Evolutionary conservation across 108 stramenopile genomes (phyloP), one percentile per base, ranked within the genome.

Genomic region (Parmales sp.): DNA sequence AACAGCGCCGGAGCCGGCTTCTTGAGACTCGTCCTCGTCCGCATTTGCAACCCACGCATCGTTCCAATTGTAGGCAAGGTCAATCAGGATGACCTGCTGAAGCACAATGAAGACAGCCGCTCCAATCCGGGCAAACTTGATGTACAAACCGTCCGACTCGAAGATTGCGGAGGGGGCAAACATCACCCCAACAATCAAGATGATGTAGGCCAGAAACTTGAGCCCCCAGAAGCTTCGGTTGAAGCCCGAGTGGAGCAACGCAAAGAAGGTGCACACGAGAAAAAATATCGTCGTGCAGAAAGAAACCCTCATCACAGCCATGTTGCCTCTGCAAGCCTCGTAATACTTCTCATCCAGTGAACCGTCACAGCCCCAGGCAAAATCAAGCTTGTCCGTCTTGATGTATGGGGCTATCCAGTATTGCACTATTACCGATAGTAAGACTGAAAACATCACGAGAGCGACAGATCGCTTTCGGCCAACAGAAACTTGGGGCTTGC

Each of bases 161-260:
- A 60, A 60, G 54, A 60, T 34, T 28, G 29, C 18, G 5, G 54
- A 60, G 22, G 92, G 84, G 1, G 89, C 84, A 67, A 90, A 89
- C 50, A 82, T 75, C 25, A 83, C 75, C 0, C 71, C 79, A 16
- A 68, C 49, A 16, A 79, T 73, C 34, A 89, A 48, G 66, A 93
- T 80, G 8, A 89, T 37, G 64, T 76, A 94, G 9, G 89, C 49
- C 1, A 80, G 72, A 49, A 90, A 90, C 76, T 94, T 94, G 63
- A 89, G 85, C 39, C 78, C 82, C 92, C 92, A 94, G 0, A 80
- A 85, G 64, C 83, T 83, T 38, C 89, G 80, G 78, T 94, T 91
- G 34, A 81, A 74, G 1, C 85, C 79, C 1, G 88, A 86, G 64
- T 76, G 80, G 63, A 78, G 80, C 16, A 28, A 38, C 5, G 85